Conservation (phyloP, 2,329 filamentous ascomycete species). For the Raffaelea albimanens region DNA sequence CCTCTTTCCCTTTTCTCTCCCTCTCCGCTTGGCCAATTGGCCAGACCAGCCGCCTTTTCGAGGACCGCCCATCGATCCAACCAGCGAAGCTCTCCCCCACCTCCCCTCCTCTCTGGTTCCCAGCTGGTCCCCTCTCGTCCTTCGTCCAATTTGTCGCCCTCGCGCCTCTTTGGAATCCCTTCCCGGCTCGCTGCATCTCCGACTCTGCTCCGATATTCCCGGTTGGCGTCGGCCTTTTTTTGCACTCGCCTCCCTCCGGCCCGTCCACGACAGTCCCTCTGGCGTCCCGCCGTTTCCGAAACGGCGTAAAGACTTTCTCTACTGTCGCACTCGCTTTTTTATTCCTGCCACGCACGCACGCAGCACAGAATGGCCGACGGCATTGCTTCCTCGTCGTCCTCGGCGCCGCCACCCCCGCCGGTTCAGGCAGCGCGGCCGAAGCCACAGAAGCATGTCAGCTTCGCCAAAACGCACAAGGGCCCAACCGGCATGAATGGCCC, state of each 20-base stretch:
- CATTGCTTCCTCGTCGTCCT: background rate
- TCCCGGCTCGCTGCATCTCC: background rate
- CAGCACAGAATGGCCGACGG: background rate
- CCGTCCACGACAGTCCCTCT: too few species aligned
- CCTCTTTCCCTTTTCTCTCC: background rate
- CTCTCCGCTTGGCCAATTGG: too few species aligned
- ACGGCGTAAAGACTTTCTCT: too few species aligned
- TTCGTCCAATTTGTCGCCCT: background rate
- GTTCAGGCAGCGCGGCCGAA: background rate
- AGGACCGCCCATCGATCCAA: too few species aligned
- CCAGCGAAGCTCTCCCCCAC: background rate
- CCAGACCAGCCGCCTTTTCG: too few species aligned
- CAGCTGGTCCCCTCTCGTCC: background rate
- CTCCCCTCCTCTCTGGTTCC: background rate
- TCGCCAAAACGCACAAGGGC: constrained; percentile 17
- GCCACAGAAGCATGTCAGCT: constrained; percentile 16
- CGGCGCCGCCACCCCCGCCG: constrained; percentile 8
- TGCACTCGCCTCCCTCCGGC: too few species aligned
- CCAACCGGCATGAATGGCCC: constrained; percentile 42
- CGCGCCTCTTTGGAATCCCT: background rate
- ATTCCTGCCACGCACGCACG: background rate
- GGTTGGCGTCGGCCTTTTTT: too few species aligned
- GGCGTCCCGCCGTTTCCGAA: too few species aligned
- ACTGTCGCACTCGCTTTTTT: too few species aligned
- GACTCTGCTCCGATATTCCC: background rate